Base-by-base conservation (phyloP, 1,139 yeast genomes). In the Candida glucosophila region DNA sequence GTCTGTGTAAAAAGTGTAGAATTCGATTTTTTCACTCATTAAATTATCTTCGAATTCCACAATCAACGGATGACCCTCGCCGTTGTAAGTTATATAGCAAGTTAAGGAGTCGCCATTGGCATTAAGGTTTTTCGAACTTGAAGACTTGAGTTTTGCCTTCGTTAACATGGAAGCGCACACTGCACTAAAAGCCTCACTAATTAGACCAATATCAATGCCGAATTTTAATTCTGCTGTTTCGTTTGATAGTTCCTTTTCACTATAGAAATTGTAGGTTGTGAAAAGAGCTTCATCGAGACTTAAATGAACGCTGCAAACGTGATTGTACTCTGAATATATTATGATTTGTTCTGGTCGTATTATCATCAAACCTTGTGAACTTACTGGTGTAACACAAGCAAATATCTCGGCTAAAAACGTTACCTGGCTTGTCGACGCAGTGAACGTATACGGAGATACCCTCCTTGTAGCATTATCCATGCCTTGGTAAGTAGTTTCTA, bases 1-100 rank as follows among this genome's bases (percentile, higher is more conserved):
- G 22, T 59, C 77, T 23, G 67, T 43, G 36, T 62, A 69, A 29
- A 58, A 62, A 0, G 94, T 82, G 3, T 67, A 54, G 35, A 83
- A 71, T 39, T 80, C 88, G 34, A 85, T 75, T 30, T 72, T 63
- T 39, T 85, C 93, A 21, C 77, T 69, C 37, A 83, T 72, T 26
- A 65, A 49, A 2, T 69, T 64, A 44, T 82, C 93, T 40, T 79
- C 86, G 48, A 82, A 81, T 14, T 76, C 77, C 13, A 83, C 49
- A 2, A 73, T 60, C 30, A 85, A 69, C 0, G 92, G 88, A 5
- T 61, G 44, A 0, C 92, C 92, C 9, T 61, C 61, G 0, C 83
- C 73, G 17, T 45, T 45, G 36, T 62, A 63, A n/a, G 49, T 49
- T n/a, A 63, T 33, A 32, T 51, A 59, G 39, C 69, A 62, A 9